Evolutionary conservation across 805 yeast species (phyloP).

Genomic region (Kazachstania taianensis): DNA sequence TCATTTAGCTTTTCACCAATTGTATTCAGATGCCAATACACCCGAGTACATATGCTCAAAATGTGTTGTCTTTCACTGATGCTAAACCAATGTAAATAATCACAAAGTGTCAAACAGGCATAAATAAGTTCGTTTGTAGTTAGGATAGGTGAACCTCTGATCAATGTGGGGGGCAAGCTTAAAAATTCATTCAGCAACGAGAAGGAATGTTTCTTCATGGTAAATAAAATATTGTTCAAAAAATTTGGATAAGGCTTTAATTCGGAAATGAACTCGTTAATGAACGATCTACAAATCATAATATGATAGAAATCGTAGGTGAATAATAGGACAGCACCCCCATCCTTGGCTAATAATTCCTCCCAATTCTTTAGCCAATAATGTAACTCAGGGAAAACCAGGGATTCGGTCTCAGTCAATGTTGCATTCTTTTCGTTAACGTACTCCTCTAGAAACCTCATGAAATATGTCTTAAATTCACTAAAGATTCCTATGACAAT

Average conservation of each 20-base stretch:
- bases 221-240: constrained; percentile 27
- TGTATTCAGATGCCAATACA: constrained; percentile 49
- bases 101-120: constrained; percentile 44
- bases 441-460: constrained; percentile 9
- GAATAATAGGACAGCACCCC: constrained; percentile 38
- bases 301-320: constrained; percentile 41
- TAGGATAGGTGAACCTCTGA: constrained; percentile 47
- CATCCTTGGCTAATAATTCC: constrained; percentile 37
- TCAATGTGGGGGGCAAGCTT: constrained; percentile 35
- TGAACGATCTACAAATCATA: constrained; percentile 31
- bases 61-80: constrained; percentile 33
- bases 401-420: constrained; percentile 1
- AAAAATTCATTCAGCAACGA: constrained; percentile 37
- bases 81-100: constrained; percentile 33
- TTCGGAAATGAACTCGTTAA: constrained; percentile 23
- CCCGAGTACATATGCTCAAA: constrained; percentile 39
- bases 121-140: constrained; percentile 44
- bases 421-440: constrained; percentile 1
- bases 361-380: constrained; percentile 40
- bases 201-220: constrained; percentile 38
- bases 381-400: constrained; percentile 29
- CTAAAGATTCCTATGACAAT: constrained; percentile 22
- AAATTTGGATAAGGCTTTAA: constrained; percentile 18
- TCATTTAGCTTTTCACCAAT: constrained; percentile 49
- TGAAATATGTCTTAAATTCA: constrained; percentile 21